Conservation (phyloP, 2,329 filamentous ascomycete genomes). For the Claviceps monticola region DNA sequence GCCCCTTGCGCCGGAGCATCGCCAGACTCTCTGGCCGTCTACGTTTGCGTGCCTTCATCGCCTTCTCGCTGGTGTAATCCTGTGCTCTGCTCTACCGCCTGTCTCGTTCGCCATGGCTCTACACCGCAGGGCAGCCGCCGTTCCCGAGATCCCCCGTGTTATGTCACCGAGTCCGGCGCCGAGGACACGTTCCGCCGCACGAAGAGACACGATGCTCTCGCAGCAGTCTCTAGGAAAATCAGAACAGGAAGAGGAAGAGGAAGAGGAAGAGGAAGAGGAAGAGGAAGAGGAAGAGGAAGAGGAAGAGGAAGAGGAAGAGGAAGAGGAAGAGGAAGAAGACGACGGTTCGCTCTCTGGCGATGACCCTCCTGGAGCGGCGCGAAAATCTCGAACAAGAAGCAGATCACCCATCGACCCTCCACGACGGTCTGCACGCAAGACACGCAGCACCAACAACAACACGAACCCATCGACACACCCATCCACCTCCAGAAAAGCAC, state of each 20-base stretch:
- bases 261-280: slow-evolving; percentile 34
- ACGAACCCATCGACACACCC: slow-evolving; percentile 20
- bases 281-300: slow-evolving; percentile 24
- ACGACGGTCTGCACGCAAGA: slow-evolving; percentile 39
- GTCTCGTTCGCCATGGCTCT: slow-evolving; percentile 43
- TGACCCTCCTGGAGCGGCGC: slow-evolving; percentile 29
- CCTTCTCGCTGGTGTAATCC: slow-evolving; percentile 42
- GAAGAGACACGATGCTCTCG: slow-evolving; percentile 36
- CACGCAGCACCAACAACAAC: slow-evolving; percentile 28
- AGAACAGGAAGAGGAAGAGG: slow-evolving; percentile 25
- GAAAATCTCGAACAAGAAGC: slow-evolving; percentile 55
- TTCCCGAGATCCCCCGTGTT: slow-evolving; percentile 72
- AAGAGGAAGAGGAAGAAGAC: slow-evolving; percentile 23
- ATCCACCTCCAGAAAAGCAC: slow-evolving; percentile 9
- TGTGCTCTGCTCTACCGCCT: slow-evolving; percentile 42
- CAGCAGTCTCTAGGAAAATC: slow-evolving; percentile 48
- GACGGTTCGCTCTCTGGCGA: slow-evolving; percentile 22
- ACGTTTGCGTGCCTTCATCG: slow-evolving; percentile 33
- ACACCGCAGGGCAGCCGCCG: slow-evolving; percentile 28
- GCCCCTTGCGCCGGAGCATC: slow-evolving; percentile 8
- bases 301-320: slow-evolving; percentile 26
- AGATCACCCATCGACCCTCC: slow-evolving; percentile 46
- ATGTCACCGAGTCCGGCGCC: slow-evolving; percentile 81
- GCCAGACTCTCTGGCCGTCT: slow-evolving; percentile 28
- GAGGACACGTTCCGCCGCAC: slow-evolving; percentile 59